phyloP scores from a whole-genome alignment of 2,329 filamentous ascomycete genomes.

The Ascochyta viciae-villosae region DNA sequence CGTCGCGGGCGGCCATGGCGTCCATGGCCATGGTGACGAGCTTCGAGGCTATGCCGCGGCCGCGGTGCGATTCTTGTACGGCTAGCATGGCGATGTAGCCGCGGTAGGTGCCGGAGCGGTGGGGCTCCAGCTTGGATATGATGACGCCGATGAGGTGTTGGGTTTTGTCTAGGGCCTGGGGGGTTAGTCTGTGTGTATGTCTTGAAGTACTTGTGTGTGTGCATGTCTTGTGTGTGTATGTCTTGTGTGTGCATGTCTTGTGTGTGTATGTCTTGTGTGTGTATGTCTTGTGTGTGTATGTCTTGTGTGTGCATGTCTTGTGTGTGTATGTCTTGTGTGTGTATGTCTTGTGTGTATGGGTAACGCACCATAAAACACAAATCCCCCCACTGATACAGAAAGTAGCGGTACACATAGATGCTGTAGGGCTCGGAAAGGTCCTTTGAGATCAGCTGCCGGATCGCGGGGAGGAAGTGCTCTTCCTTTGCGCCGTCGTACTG shows the following conservation, averaged over 20 bases:
- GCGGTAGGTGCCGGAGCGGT: conserved; percentile 83
- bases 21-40: conserved; percentile 91
- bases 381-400: conserved; percentile 96
- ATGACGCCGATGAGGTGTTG: conserved; percentile 83
- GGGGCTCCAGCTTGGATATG: conserved; percentile 91
- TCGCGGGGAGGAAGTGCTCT: conserved; percentile 77
- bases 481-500: conserved; percentile 68
- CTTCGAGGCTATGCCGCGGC: conserved; percentile 82
- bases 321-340: too few relatives aligned
- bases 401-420: conserved; percentile 99
- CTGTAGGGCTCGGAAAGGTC: conserved; percentile 98
- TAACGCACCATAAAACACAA: conserved; percentile 86
- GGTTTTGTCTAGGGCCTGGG: conserved; percentile 43
- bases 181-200: not conserved
- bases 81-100: conserved; percentile 99
- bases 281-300: too few relatives aligned
- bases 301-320: too few relatives aligned
- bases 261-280: too few relatives aligned
- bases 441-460: conserved; percentile 91
- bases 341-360: not conserved
- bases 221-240: not conserved
- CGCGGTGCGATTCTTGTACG: conserved; percentile 80
- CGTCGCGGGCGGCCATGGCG: conserved; percentile 81
- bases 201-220: too few relatives aligned
- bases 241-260: too few relatives aligned